Percentiles rank a stretch among this genome's conserved stretches.
These are phyloP conservation scores for Xylariomycetidae sp. DNA, from an alignment of 2,329 filamentous ascomycete genomes.

Conservation along the genomic window DNA sequence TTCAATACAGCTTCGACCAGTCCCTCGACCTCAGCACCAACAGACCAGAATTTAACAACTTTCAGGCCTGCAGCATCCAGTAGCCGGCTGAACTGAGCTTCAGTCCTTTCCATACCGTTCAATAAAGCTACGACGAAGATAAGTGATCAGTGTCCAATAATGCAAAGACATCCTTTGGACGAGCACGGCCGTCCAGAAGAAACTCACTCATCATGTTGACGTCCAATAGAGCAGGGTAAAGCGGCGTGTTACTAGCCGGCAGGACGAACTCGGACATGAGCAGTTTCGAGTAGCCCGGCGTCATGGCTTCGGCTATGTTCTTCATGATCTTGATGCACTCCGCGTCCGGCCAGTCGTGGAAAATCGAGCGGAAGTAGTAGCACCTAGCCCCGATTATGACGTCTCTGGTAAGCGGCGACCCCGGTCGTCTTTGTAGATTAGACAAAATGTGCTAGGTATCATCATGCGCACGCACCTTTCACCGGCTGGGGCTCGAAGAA, in stretches of 20 bases:
- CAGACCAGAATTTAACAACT: slow-evolving; percentile 9
- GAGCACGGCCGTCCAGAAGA: neutral
- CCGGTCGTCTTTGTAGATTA: no score
- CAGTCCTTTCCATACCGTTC: slow-evolving; percentile 32
- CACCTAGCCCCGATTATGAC: slow-evolving; percentile 17
- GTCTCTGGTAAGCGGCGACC: no score
- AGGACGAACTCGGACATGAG: slow-evolving; percentile 34
- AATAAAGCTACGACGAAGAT: slow-evolving; percentile 15
- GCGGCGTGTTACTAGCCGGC: slow-evolving; percentile 23
- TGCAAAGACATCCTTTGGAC: no score
- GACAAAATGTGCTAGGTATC: no score
- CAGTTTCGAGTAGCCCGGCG: slow-evolving; percentile 29
- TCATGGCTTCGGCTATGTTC: slow-evolving; percentile 21
- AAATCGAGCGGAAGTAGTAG: slow-evolving; percentile 25
- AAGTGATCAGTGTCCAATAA: neutral
- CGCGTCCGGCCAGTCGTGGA: slow-evolving; percentile 30
- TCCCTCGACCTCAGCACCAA: slow-evolving; percentile 5
- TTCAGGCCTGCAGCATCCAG: slow-evolving; percentile 27
- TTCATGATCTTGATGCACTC: slow-evolving; percentile 23
- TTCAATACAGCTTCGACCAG: slow-evolving; percentile 7
- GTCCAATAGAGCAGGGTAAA: slow-evolving; percentile 30
- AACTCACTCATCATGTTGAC: slow-evolving; percentile 33
- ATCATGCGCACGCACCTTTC: slow-evolving; percentile 8
- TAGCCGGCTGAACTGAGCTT: slow-evolving; percentile 31
- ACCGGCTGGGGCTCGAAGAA: slow-evolving; percentile 10